Conservation (phyloP, 176 grass and related monocot genomes). For the Pontederia crassipes region DNA sequence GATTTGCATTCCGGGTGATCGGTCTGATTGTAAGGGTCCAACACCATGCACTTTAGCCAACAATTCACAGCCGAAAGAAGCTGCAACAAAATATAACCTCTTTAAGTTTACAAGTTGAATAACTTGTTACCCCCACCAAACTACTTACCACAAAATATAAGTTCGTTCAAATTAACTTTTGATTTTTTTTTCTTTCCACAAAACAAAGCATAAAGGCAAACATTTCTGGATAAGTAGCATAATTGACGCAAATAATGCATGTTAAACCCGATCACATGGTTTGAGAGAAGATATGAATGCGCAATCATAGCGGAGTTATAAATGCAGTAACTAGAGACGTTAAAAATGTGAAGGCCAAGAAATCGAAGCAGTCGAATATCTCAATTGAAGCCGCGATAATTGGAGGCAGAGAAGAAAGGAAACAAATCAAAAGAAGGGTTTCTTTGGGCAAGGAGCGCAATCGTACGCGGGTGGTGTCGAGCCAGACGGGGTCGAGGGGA, state of each 20-base stretch:
- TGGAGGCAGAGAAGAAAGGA: background rate
- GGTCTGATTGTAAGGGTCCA: slow-evolving; percentile 84
- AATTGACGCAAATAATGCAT: no score
- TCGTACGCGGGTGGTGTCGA: slow-evolving; percentile 71
- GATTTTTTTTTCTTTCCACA: no score
- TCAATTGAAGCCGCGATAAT: no score
- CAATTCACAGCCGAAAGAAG: slow-evolving; percentile 89
- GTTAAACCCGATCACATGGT: no score
- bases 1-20: slow-evolving; percentile 94
- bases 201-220: no score
- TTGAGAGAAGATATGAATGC: no score
- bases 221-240: no score
- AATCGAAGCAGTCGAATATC: no score
- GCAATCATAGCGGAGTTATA: no score
- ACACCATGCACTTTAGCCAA: slow-evolving; percentile 95
- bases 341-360: no score
- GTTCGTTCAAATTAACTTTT: no score
- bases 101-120: background rate
- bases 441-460: background rate
- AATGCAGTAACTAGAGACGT: no score
- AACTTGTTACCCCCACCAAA: background rate
- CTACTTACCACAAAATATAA: background rate
- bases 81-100: slow-evolving; percentile 28
- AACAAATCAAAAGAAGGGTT: background rate
- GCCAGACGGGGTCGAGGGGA: slow-evolving; percentile 88